Base-by-base conservation (phyloP, 2,329 filamentous ascomycete genomes). In the Aspergillus sp. region DNA sequence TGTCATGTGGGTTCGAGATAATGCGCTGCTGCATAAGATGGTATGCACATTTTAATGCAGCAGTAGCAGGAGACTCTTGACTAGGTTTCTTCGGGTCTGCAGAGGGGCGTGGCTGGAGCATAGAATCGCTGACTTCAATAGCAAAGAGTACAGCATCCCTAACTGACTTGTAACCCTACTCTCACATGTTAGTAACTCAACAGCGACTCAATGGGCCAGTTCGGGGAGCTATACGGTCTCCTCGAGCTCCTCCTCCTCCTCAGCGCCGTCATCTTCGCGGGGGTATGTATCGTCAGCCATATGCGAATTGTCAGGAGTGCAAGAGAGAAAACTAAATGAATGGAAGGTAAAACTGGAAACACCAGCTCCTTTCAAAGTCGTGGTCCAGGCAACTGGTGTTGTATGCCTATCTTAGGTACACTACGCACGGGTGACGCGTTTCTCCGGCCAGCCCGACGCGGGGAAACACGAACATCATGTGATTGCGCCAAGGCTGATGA, bases 141-240 rank as follows among this genome's bases (percentile, higher is more conserved):
- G 93, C 94, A 74, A 99, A 94, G 25, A 99, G 84, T n/a, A 98
- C 86, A n/a, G 95, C 95, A 87, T 99, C 95, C 80, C 97, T 97
- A 74, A 93, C 89, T 0, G 90, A 85, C 80, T 93, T 96, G 82
- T 95, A 99, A 77, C 88, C 89, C 92, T 94, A 69, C 8, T 23
- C 38, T 28, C 17, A n/a, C 54, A 31, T n/a, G 54, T 63, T 34
- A 59, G 51, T 17, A 7, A n/a, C 45, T 47, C 28, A 31, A 31
- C 25, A 19, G 22, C 25, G 13, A 30, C 22, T 15, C 13, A 6
- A 31, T 57, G 54, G 8, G 17, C 41, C 19, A n/a, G 19, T 49
- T 34, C 11, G 13, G 25, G 46, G 45, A 41, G 52, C 43, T 56
- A 61, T 72, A 81, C 79, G 15, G 75, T 77, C 54, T 82, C 79